Conservation (phyloP, 108 stramenopile genomes). For the Nannochloropsis salina region DNA sequence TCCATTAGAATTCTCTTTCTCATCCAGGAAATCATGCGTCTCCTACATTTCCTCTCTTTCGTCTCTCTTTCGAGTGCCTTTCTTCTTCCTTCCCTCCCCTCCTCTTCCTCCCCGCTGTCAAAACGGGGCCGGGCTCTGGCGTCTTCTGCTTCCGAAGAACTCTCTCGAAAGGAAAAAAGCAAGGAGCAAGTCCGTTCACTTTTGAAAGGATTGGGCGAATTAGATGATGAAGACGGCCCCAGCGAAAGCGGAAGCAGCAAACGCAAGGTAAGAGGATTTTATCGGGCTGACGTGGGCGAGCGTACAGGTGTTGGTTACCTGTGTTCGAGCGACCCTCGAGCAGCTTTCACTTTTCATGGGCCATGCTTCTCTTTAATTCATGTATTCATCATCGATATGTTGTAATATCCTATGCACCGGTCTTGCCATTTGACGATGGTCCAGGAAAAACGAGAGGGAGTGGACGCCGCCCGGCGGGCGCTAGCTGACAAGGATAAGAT, state of each 20-base stretch:
- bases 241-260: neutral
- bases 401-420: no score
- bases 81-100: slow-evolving; percentile 12
- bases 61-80: neutral
- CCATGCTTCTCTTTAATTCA: no score
- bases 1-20: neutral
- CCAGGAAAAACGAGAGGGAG: neutral
- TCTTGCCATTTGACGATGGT: no score
- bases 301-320: no score
- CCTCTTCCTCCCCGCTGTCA: neutral
- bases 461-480: neutral
- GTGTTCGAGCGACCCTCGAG: no score
- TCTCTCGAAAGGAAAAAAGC: neutral
- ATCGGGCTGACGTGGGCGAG: no score
- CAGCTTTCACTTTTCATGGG: no score
- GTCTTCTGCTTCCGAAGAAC: slow-evolving; percentile 6
- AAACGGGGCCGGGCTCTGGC: neutral
- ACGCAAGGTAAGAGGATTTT: neutral
- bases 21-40: neutral
- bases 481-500: neutral
- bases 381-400: no score
- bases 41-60: neutral
- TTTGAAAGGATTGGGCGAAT: neutral
- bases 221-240: neutral
- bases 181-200: neutral